These are phyloP conservation scores for Cyclotella choctawhatcheeana DNA, from an alignment of 108 stramenopile species.

Conservation along the genomic window DNA sequence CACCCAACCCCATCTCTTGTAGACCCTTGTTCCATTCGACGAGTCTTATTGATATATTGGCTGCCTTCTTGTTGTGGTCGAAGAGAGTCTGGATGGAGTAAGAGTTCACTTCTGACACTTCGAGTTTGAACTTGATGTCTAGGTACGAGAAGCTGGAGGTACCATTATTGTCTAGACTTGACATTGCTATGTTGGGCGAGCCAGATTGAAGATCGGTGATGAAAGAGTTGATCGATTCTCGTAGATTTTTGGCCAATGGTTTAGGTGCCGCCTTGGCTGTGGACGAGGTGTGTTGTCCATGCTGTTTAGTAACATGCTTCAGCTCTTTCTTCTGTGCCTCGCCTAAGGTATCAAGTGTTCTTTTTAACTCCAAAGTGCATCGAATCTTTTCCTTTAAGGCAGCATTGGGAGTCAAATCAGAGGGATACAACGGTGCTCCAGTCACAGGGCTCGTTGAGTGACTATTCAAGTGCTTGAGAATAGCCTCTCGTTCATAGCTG, in stretches of 20 bases:
- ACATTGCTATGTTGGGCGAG: constrained; percentile 11
- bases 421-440: constrained; percentile 26
- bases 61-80: constrained; percentile 37
- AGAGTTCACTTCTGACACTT: constrained; percentile 28
- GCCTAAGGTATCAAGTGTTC: constrained; percentile 21
- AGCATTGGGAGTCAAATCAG: constrained; percentile 36
- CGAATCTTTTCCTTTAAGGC: constrained; percentile 37
- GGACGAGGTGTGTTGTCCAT: not conserved
- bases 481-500: constrained; percentile 40
- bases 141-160: constrained; percentile 33
- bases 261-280: constrained; percentile 12
- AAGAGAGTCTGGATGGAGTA: constrained; percentile 21
- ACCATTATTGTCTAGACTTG: constrained; percentile 30
- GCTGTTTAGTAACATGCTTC: constrained; percentile 3
- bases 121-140: constrained; percentile 33
- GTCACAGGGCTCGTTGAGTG: constrained; percentile 45
- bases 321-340: constrained; percentile 10
- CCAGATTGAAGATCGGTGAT: constrained; percentile 39
- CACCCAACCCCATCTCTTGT: constrained; percentile 30
- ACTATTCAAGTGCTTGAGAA: constrained; percentile 41
- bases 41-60: constrained; percentile 31
- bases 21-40: constrained; percentile 41
- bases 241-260: too few species aligned
- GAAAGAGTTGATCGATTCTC: constrained; percentile 37
- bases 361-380: constrained; percentile 38